Base-by-base conservation (phyloP, 1,284 basidiomycete genomes). In the Ustilago hordei region DNA sequence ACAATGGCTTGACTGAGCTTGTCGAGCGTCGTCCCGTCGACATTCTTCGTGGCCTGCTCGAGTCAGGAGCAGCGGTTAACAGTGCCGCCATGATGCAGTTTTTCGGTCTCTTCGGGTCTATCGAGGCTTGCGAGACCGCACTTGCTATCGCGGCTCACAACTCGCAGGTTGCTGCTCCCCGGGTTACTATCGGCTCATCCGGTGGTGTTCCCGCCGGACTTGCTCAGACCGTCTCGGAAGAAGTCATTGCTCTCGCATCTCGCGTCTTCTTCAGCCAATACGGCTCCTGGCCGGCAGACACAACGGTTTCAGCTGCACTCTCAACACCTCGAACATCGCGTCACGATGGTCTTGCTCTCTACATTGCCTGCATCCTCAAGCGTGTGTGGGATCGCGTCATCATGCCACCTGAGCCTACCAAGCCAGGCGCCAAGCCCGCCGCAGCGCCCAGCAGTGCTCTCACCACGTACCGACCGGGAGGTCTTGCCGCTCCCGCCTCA, bases 311-410 rank as follows among this genome's bases (percentile, higher is more conserved):
- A 0, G 73, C 68, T 5, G 66, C 73, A 19, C 68, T 78, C 2
- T 60, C 68, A 9, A 69, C 77, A 8, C 73, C 76, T 38, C 67
- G 75, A 54, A 81, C 79, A 13, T 80, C 83, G 43, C 90, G 95
- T 58, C 91, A 95, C 79, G 94, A 98, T 87, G 96, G 94, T 1
- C 89, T 98, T 45, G 93, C 92, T 0, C 87, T 96, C 38, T 95
- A 95, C 85, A 91, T 98, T 80, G 91, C 94, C 4, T 90, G 96
- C 60, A 88, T 96, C 32, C 88, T 98, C 17, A 89, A 94, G 45
- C 93, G 94, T 1, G 89, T 98, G 70, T 98, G 96, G 95, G 92
- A 91, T 80, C 88, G 90, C 61, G 93, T 91, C 80, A 68, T 84
- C 53, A 75, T 75, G 43, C 74, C 80, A 8, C 60, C 69, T 13